Evolutionary conservation across 176 grass and related monocot species (phyloP).

Genomic region (Triticum turgidum): DNA sequence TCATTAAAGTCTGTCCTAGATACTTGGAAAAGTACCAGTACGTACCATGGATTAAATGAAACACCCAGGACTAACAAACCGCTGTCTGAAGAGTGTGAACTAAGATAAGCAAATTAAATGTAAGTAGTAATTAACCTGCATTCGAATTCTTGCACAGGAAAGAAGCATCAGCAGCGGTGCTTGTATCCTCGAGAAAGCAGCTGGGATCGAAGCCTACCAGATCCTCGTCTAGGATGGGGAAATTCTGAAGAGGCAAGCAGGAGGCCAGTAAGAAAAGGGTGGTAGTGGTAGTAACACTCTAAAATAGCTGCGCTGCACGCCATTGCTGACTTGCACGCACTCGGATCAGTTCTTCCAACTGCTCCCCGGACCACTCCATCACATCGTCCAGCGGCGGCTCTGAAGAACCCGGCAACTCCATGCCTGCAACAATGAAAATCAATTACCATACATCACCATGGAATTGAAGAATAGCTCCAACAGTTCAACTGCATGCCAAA

Average conservation of each 20-base stretch:
- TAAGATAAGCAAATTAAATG: slow-evolving; percentile 7
- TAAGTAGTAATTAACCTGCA: neutral
- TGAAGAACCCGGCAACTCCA: slow-evolving; percentile 8
- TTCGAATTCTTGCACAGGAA: slow-evolving; percentile 3
- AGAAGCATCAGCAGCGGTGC: neutral
- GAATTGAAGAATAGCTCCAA: no score
- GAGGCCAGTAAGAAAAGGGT: slow-evolving; percentile 1
- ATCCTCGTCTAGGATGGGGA: neutral
- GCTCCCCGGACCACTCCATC: slow-evolving; percentile 10
- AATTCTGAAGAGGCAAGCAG: neutral
- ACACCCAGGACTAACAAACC: neutral
- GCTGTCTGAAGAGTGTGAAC: neutral
- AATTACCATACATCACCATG: neutral
- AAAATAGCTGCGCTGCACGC: neutral
- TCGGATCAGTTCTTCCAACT: slow-evolving; percentile 48
- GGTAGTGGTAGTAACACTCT: no score
- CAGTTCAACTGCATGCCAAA: neutral
- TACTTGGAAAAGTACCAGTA: slow-evolving; percentile 40
- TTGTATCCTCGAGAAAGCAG: neutral
- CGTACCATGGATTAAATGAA: slow-evolving; percentile 29
- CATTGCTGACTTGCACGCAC: slow-evolving; percentile 28
- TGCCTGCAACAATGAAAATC: slow-evolving; percentile 10
- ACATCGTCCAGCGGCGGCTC: slow-evolving; percentile 1
- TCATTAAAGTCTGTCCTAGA: slow-evolving; percentile 44
- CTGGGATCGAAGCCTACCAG: slow-evolving; percentile 11